Base-by-base conservation (phyloP, 805 yeast species). In the Blastobotrys chiropterorum region DNA sequence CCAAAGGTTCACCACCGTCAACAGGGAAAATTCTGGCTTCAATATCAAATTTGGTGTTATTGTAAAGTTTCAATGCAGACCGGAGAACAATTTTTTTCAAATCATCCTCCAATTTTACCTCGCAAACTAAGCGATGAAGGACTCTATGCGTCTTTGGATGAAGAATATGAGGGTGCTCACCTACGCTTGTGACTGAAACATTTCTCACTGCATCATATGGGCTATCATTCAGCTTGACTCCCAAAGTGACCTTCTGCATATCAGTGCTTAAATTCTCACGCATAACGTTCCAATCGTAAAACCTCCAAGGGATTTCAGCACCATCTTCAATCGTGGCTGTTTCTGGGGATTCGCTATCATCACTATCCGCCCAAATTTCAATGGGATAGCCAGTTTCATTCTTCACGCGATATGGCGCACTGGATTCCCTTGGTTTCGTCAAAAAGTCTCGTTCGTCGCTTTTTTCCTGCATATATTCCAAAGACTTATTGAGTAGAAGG, bases 271-370 rank as follows among this genome's bases (percentile, higher is more conserved):
- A 70, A 51, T 82, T 81, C 62, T 92, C 96, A 67, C 99, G 82
- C 20, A 90, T 78, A 30, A 76, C 76, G 55, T 87, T 76, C 97
- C 98, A 94, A 63, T 92, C 97, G 61, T 90, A 96, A 71, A 95
- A 95, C 41, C 90, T 82, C 97, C 98, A 94, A 0, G 87, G 85
- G 3, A 79, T 64, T 2, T 68, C 66, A 3, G 78, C 80, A 1
- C 78, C 78, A 48, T 81, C 73, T 40, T 71, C 66, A 46, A 66
- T 69, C 57, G 49, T 68, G 42, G 51, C 66, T 58, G 31, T 61
- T 39, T 11, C 57, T n/a, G n/a, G 30, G 5, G 19, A 8, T n/a
- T 34, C n/a, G 15, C 34, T 31, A 30, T 64, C 61, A 7, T 69
- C 73, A 47, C 68, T 58, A 31, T 85, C 87, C n/a, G 82, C 77